Evolutionary conservation across 495 filamentous ascomycete genomes (phyloP).

Genomic region (Penicillium parvum): DNA sequence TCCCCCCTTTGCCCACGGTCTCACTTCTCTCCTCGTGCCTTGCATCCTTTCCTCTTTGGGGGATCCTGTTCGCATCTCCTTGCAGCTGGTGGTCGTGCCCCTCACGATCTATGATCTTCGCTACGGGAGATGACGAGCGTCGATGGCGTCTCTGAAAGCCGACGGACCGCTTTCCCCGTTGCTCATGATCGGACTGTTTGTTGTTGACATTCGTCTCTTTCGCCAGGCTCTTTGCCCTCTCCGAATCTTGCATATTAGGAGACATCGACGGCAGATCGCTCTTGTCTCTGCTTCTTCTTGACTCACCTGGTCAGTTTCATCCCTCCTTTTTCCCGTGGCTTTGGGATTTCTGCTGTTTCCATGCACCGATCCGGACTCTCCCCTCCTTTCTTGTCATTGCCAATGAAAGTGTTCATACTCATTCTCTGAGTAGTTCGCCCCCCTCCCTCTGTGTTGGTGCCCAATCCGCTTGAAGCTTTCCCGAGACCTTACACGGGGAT

Average conservation of each 20-base stretch:
- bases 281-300: slow-evolving; percentile 21
- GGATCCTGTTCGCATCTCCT: slow-evolving; percentile 32
- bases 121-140: slow-evolving; percentile 33
- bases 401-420: slow-evolving; percentile 27
- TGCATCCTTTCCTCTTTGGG: slow-evolving; percentile 36
- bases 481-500: slow-evolving; percentile 21
- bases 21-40: slow-evolving; percentile 38
- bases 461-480: slow-evolving; percentile 21
- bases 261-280: slow-evolving; percentile 24
- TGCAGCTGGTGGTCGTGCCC: slow-evolving; percentile 35
- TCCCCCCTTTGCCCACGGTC: slow-evolving; percentile 28
- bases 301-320: slow-evolving; percentile 32
- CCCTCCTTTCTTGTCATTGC: slow-evolving; percentile 5
- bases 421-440: slow-evolving; percentile 31
- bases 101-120: slow-evolving; percentile 13
- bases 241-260: slow-evolving; percentile 35
- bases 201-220: slow-evolving; percentile 35
- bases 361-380: slow-evolving; percentile 33
- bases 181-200: slow-evolving; percentile 26
- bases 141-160: slow-evolving; percentile 7
- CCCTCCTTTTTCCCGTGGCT: slow-evolving; percentile 1
- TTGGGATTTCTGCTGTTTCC: slow-evolving; percentile 4
- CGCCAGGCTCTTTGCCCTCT: slow-evolving; percentile 18
- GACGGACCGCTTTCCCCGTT: slow-evolving; percentile 21
- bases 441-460: slow-evolving; percentile 9